Evolutionary conservation across 2,329 filamentous ascomycete genomes (phyloP), one percentile per base, ranked within the genome.

Genomic region (Colletotrichum falcatum): DNA sequence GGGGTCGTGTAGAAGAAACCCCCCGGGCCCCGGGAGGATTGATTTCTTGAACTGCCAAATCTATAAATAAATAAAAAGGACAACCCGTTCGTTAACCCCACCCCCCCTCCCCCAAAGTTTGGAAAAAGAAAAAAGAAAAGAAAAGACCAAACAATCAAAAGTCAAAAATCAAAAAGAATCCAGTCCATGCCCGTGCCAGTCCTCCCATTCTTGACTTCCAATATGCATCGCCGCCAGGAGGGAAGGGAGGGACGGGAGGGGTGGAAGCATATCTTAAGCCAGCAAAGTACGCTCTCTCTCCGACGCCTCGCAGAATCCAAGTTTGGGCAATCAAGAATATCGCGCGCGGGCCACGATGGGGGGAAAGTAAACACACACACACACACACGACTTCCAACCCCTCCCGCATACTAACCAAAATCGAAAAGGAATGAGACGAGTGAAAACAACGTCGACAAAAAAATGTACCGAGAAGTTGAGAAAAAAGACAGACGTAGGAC

Each of bases 261-360:
- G n/a, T n/a, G 16, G 18, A 67, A 59, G 58, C 67, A 70, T 67
- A 67, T 67, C 62, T 67, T 44, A 26, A 55, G 62, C 58, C 67
- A 67, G 67, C 58, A 67, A 67, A 67, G 64, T 67, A 67, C 67
- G 67, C 67, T 70, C 67, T 70, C 67, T 70, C 46, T 70, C 53
- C 64, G 67, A 70, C 64, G 64, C 58, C 64, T 58, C 55, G 44
- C 67, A 37, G 28, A 62, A 58, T 28, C 59, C 18, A 58, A 64
- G 8, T 26, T 26, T 23, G 53, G 23, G 26, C n/a, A 65, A 58
- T 8, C 23, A 37, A 28, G 28, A 14, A 16, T 14, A 46, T 39
- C 53, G 14, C 23, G 33, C 33, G 53, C 53, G 33, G 28, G 33
- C 33, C 33, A 26, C 33, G 12, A 55, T 39, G n/a, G n/a, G 58